Conservation (phyloP, 2,329 filamentous ascomycete genomes). For the Epichloe sp. region DNA sequence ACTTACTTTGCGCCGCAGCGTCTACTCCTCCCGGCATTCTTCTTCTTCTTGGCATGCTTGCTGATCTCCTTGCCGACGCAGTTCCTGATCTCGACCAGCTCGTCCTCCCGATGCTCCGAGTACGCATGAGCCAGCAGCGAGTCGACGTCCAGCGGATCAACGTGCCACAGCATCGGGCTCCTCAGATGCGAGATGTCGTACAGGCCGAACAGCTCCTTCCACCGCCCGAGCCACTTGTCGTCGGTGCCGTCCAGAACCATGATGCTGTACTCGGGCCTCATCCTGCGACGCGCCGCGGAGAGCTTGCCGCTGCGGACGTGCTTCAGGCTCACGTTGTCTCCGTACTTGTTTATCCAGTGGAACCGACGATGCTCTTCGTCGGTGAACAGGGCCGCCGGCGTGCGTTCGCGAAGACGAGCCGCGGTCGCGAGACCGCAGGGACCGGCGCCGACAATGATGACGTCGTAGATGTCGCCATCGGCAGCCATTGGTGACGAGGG, state of each 20-base stretch:
- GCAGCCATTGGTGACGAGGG: neutral
- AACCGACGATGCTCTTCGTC: slow-evolving; percentile 75
- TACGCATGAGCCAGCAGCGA: slow-evolving; percentile 58
- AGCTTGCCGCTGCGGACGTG: slow-evolving; percentile 22
- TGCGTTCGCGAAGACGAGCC: slow-evolving; percentile 56
- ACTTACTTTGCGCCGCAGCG: slow-evolving; percentile 30
- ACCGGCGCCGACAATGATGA: slow-evolving; percentile 61
- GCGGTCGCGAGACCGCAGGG: slow-evolving; percentile 64
- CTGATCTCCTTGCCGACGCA: slow-evolving; percentile 71
- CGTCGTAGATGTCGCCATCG: slow-evolving; percentile 38
- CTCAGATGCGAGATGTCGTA: slow-evolving; percentile 60
- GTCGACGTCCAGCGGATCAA: slow-evolving; percentile 64
- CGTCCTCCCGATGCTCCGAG: slow-evolving; percentile 42
- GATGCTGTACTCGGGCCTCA: slow-evolving; percentile 26
- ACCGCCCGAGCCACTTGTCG: slow-evolving; percentile 53
- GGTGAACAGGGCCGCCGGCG: slow-evolving; percentile 68
- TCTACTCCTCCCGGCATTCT: slow-evolving; percentile 23
- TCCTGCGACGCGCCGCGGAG: slow-evolving; percentile 4
- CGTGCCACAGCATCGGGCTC: slow-evolving; percentile 74
- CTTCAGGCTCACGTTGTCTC: slow-evolving; percentile 45
- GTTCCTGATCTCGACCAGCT: slow-evolving; percentile 56
- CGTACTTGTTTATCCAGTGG: slow-evolving; percentile 60
- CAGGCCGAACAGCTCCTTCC: slow-evolving; percentile 55
- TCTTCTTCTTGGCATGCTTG: slow-evolving; percentile 66
- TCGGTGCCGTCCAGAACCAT: slow-evolving; percentile 55